Base-by-base conservation (phyloP, 2,329 filamentous ascomycete species). In the Emergomyces orientalis region DNA sequence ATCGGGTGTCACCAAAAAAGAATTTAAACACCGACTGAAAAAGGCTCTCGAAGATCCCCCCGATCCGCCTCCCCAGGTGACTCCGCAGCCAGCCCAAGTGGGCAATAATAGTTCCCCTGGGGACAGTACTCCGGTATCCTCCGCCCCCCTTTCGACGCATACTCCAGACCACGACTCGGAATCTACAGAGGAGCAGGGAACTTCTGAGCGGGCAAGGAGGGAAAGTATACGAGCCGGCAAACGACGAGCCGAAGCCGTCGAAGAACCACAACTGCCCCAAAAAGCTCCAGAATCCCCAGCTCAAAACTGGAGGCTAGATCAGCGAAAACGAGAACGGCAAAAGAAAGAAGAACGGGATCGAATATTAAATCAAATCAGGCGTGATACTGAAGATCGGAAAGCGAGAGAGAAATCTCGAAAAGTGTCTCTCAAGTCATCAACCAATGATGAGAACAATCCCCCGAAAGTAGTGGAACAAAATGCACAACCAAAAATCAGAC, bases 321-420 rank as follows among this genome's bases (percentile, higher is more conserved):
- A 88, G 62, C 86, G 83, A 52, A 81, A 82, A 71, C 82, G 84
- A 62, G 85, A 88, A 67, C 80, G 84, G 62, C 83, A 90, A 65
- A 84, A 86, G 2, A 81, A 83, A 55, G 83, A 87, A 54, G 89
- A 94, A 71, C 81, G 87, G 45, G 82, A 85, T 62, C 82, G 89
- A 1, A 87, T 95, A 61, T 80, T 92, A 54, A 84, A 85, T 67
- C 85, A 86, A 47, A 91, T 95, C 65, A 87, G 91, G 70, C 85
- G 88, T 64, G 90, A 95, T 76, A 89, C 88, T 71, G 81, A 81
- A 13, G 87, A 86, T 64, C 83, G 90, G 17, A 85, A 82, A 65
- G 78, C 83, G 60, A 79, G 80, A 49, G 81, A 83, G 9, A 81
- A 81, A 27, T n/a, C 32, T 1, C n/a, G 47, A 43, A 55, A 45